Conservation (phyloP, 495 filamentous ascomycete genomes). For the Sabuloglossum arenarium region DNA sequence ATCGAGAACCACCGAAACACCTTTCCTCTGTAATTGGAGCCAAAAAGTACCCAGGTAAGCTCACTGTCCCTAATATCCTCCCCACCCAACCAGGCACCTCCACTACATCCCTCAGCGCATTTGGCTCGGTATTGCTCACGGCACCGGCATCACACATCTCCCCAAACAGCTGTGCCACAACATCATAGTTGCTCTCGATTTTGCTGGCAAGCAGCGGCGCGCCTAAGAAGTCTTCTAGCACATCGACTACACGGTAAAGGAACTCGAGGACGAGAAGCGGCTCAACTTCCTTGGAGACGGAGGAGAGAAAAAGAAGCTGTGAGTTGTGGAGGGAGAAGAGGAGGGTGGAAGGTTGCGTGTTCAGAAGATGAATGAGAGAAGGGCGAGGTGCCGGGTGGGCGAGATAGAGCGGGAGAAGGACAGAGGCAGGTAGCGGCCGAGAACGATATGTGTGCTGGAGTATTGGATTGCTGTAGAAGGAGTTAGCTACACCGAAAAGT, state of each 20-base stretch:
- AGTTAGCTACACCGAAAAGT: not conserved
- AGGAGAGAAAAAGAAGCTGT: conserved; percentile 70
- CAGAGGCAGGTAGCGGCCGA: conserved; percentile 53
- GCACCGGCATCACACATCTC: conserved; percentile 94
- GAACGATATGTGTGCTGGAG: conserved; percentile 50
- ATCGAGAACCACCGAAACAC: not conserved
- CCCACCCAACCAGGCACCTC: conserved; percentile 78
- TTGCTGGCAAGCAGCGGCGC: conserved; percentile 68
- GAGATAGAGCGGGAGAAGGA: conserved; percentile 72
- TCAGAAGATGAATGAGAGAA: conserved; percentile 64
- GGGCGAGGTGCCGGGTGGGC: conserved; percentile 66
- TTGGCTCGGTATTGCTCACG: conserved; percentile 81
- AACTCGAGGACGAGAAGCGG: conserved; percentile 93
- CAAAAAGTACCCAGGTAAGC: conserved; percentile 44
- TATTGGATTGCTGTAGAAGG: conserved; percentile 30
- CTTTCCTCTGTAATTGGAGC: not conserved
- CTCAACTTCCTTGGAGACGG: conserved; percentile 65
- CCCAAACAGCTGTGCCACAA: conserved; percentile 76
- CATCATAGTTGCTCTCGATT: conserved; percentile 78
- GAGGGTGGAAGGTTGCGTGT: conserved; percentile 65
- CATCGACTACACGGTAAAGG: conserved; percentile 80
- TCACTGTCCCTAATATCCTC: conserved; percentile 76
- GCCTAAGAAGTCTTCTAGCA: conserved; percentile 86
- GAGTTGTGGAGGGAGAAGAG: conserved; percentile 75
- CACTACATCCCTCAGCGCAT: conserved; percentile 77